Evolutionary conservation across 495 filamentous ascomycete genomes (phyloP).

Genomic region (Xylona heveae): DNA sequence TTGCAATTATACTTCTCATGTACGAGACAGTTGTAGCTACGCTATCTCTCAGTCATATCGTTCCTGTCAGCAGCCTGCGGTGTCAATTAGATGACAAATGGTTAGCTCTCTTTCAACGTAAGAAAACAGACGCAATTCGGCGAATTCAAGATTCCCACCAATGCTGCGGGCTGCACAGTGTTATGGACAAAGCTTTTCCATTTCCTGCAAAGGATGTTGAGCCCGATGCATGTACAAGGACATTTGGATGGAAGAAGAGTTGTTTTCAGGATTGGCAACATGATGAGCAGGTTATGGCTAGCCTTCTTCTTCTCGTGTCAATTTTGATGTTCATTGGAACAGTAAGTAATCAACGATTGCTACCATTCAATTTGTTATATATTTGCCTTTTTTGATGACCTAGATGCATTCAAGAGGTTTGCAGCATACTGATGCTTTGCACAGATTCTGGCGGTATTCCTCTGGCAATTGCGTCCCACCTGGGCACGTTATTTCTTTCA

Average conservation of each 20-base stretch:
- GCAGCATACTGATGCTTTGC: no score
- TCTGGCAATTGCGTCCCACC: no score
- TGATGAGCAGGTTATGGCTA: not conserved
- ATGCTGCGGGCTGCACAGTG: constrained; percentile 9
- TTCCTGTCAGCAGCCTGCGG: constrained; percentile 2
- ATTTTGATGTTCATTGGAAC: constrained; percentile 1
- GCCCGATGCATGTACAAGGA: constrained; percentile 11
- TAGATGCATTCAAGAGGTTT: no score
- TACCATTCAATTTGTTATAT: no score
- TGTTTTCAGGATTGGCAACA: not conserved
- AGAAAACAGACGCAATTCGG: constrained; percentile 6
- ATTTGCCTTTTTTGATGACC: no score
- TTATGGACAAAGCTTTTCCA: constrained; percentile 4
- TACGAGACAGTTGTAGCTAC: constrained; percentile 12
- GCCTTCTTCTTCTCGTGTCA: not conserved
- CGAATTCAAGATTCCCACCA: constrained; percentile 11
- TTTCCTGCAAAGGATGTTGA: no score
- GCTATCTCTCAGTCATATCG: constrained; percentile 8
- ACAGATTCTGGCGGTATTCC: no score
- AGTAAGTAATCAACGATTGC: no score
- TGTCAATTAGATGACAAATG: constrained; percentile 8
- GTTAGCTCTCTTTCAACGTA: constrained; percentile 4
- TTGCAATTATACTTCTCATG: constrained; percentile 7
- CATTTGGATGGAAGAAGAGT: not conserved
- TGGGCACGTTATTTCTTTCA: no score